Evolutionary conservation across 352 stramenopile genomes (phyloP), one percentile per base, ranked within the genome.

Genomic region (Phytophthora foliorum): DNA sequence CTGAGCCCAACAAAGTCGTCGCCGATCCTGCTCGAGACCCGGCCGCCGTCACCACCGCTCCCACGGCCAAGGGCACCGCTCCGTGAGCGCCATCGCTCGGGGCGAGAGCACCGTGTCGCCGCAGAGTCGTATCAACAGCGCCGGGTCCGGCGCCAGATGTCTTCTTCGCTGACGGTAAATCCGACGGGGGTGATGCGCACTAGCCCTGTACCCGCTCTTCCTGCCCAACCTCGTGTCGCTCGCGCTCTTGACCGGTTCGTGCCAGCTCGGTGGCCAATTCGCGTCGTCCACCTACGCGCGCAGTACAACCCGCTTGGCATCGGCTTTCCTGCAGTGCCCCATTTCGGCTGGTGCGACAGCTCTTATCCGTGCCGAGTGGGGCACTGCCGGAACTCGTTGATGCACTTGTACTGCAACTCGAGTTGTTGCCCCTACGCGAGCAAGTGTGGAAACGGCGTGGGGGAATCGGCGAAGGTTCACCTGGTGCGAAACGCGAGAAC

Each of bases 331-430:
- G 9, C 8, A 14, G 56, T 56, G 4, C 32, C 29, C 19, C 56
- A 55, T 27, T 51, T 49, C 56, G 56, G 56, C 8, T 63, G 21
- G 44, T 63, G 42, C 19, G 32, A 55, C 22, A 56, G 56, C 11
- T 49, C 21, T 0, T 11, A 1, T 4, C 44, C 44, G 9, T 50
- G 31, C 24, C 56, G 44, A n/a, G n/a, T n/a, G n/a, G n/a, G n/a
- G 7, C 14, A 21, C 4, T 56, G 45, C 44, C 11, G 56, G 1
- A 63, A 41, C 44, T 54, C 56, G 4, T 8, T 52, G 17, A 63
- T 63, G 44, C 56, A 63, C 2, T 9, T 46, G n/a, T 62, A 41
- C 32, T 56, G 16, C 56, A 56, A 13, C 22, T 2, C n/a, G 1
- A 57, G 34, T 21, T 53, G 58, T 16, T 66, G 49, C 16, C 48